Percentiles rank a stretch among this genome's conserved stretches.
These are phyloP conservation scores for Stagonosporopsis tanaceti DNA, from an alignment of 2,329 filamentous ascomycete genomes.

Conservation along the genomic window DNA sequence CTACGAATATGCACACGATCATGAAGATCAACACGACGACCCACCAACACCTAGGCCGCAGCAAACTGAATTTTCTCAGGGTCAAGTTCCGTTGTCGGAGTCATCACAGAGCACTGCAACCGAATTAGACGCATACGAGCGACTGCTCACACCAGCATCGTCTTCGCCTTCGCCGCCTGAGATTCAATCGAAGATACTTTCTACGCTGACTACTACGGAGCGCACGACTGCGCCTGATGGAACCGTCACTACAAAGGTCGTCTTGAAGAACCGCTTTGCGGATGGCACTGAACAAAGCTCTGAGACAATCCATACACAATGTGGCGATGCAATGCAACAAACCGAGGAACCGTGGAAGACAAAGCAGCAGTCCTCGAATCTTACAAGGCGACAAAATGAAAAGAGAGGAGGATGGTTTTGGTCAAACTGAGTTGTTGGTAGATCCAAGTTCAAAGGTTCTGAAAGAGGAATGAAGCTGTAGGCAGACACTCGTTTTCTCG, in stretches of 20 bases:
- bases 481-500: neutral
- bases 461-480: neutral
- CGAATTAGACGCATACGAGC: slow-evolving; percentile 64
- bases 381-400: slow-evolving; percentile 7
- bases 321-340: slow-evolving; percentile 30
- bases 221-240: slow-evolving; percentile 64
- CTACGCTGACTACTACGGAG: slow-evolving; percentile 65
- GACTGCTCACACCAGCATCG: slow-evolving; percentile 50
- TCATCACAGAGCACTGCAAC: slow-evolving; percentile 35
- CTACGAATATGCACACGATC: slow-evolving; percentile 45
- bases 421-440: slow-evolving; percentile 25
- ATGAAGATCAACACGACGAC: slow-evolving; percentile 47
- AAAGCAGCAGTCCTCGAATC: slow-evolving; percentile 4
- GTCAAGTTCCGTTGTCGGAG: neutral
- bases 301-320: slow-evolving; percentile 60
- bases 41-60: slow-evolving; percentile 37
- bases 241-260: slow-evolving; percentile 63
- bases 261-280: slow-evolving; percentile 65
- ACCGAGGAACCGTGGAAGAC: slow-evolving; percentile 21
- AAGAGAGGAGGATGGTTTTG: slow-evolving; percentile 45
- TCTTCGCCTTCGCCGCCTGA: neutral
- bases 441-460: neutral
- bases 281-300: slow-evolving; percentile 68
- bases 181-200: slow-evolving; percentile 54
- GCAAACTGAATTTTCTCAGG: slow-evolving; percentile 16